These are phyloP conservation scores for Dictyostelium brefeldianum DNA, from an alignment of 78 protist genomes.

Conservation along the genomic window DNA sequence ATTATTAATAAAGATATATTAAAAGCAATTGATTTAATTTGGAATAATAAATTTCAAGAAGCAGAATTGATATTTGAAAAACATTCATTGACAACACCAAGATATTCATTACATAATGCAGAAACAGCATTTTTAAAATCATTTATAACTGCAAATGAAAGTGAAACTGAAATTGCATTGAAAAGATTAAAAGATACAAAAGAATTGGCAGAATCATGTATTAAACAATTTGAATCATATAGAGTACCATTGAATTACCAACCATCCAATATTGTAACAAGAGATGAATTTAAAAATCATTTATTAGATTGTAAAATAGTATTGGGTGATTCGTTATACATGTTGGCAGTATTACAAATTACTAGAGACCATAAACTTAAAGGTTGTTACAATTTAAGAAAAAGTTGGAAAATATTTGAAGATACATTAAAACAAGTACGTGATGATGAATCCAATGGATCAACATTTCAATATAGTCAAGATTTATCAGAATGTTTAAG, in stretches of 20 bases:
- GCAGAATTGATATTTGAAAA: slow-evolving; percentile 32
- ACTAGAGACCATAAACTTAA: slow-evolving; percentile 60
- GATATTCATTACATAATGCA: slow-evolving; percentile 68
- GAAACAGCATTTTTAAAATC: slow-evolving; percentile 60
- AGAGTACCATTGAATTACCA: slow-evolving; percentile 21
- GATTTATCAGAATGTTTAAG: slow-evolving; percentile 50
- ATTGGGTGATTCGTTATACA: slow-evolving; percentile 67
- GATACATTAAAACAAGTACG: slow-evolving; percentile 48
- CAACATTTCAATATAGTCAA: slow-evolving; percentile 20
- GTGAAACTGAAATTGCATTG: slow-evolving; percentile 65
- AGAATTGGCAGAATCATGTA: slow-evolving; percentile 43
- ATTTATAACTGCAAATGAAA: slow-evolving; percentile 59
- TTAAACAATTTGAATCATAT: slow-evolving; percentile 33
- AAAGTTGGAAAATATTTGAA: slow-evolving; percentile 84
- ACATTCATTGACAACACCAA: slow-evolving; percentile 21
- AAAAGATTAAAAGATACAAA: slow-evolving; percentile 43
- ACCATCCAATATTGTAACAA: not conserved
- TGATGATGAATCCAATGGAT: not conserved
- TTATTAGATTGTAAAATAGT: slow-evolving; percentile 55
- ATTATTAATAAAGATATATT: slow-evolving; percentile 32
- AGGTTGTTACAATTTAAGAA: slow-evolving; percentile 61
- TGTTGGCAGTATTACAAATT: slow-evolving; percentile 65
- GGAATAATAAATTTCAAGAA: slow-evolving; percentile 68
- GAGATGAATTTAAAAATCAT: slow-evolving; percentile 51
- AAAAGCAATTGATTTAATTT: slow-evolving; percentile 36